Base-by-base conservation (phyloP, 805 yeast species). In the Starmerella vitae region DNA sequence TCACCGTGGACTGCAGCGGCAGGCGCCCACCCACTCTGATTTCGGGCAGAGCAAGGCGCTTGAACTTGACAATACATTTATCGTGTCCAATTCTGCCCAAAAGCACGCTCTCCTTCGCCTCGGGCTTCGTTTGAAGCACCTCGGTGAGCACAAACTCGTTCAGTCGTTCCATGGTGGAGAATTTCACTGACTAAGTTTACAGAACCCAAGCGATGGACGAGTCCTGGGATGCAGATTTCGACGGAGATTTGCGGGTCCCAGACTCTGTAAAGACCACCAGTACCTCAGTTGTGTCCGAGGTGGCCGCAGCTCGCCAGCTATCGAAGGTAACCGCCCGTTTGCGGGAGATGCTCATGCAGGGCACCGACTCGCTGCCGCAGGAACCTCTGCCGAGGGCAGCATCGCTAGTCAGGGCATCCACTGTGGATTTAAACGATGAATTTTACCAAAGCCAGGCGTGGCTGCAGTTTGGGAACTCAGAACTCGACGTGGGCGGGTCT, bases 181-280 rank as follows among this genome's bases (percentile, higher is more conserved):
- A 14, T 12, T 7, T 17, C 7, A 17, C 14, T 6, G 7, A 12
- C 14, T 13, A n/a, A 27, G 14, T 17, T 6, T 17, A 7, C 30
- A 24, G 9, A 12, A 27, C n/a, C 17, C n/a, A 6, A 14, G 14
- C 10, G 14, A 46, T 47, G 51, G 51, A 47, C 37, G 51, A 49
- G 49, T 47, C 51, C 86, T 83, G 62, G 93, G 93, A 4, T 64
- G 71, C 54, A 82, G 82, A 58, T 63, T 82, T 54, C 39, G 46
- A 45, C 27, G 56, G 53, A 10, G 56, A 48, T 7, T 33, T 54
- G 13, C 29, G 40, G 30, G 40, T 47, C 38, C 51, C 51, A 18
- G 46, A 35, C 35, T 20, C 39, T n/a, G 37, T 42, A 31, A 34
- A 36, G n/a, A 36, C 31, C 24, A 34, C 41, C 41, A 37, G 49